Percentiles rank a stretch among this genome's conserved stretches.
Conservation (phyloP, 2,329 filamentous ascomycete species). For the Exophiala sp. region DNA sequence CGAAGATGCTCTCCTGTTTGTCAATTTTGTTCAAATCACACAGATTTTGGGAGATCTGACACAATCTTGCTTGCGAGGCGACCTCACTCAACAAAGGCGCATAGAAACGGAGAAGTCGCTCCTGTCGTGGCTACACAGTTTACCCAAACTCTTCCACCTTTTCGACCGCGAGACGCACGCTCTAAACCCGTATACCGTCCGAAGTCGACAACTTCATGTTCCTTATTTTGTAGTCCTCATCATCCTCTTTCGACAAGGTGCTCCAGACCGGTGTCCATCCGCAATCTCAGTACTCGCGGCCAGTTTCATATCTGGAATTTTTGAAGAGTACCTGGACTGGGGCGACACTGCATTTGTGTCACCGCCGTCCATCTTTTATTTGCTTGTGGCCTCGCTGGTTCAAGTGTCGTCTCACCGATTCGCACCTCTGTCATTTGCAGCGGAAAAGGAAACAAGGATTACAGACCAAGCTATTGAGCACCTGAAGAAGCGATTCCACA, state of each 20-base stretch:
- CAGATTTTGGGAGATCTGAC: constrained; percentile 23
- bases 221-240: constrained; percentile 21
- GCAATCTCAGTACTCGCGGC: constrained; percentile 17
- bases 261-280: constrained; percentile 12
- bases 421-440: constrained; percentile 6
- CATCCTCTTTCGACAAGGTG: constrained; percentile 20
- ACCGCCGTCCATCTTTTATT: constrained; percentile 22
- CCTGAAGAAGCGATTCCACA: constrained; percentile 20
- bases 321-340: constrained; percentile 21
- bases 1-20: constrained; percentile 22
- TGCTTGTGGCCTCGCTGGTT: constrained; percentile 19
- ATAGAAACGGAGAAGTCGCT: constrained; percentile 31
- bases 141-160: constrained; percentile 14
- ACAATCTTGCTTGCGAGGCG: constrained; percentile 27
- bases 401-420: constrained; percentile 24
- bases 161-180: constrained; percentile 10
- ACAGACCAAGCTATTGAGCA: constrained; percentile 16
- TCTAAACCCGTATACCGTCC: constrained; percentile 18
- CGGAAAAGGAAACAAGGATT: constrained; percentile 11
- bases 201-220: constrained; percentile 19
- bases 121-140: constrained; percentile 36
- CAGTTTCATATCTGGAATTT: constrained; percentile 23
- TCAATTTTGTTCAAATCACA: constrained; percentile 22
- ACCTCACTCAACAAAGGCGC: constrained; percentile 25
- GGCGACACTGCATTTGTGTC: constrained; percentile 20